A percentile compares a stretch with the other conserved stretches of the same genome.
phyloP scores from a whole-genome alignment of 345 rosid species.

The Erodium maritimum region DNA sequence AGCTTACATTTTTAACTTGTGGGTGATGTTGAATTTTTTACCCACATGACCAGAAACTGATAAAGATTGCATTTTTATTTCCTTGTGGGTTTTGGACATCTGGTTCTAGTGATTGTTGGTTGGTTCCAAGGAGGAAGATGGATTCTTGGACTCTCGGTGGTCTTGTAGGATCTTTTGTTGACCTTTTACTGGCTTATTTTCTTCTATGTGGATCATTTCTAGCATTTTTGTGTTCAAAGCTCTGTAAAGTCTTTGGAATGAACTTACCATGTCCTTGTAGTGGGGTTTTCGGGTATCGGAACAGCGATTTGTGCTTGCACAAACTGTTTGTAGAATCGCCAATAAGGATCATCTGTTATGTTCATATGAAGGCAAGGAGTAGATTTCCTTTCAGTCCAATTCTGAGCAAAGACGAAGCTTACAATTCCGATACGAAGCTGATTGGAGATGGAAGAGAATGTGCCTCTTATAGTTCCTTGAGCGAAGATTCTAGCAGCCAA shows the following conservation, averaged over 20 bases:
- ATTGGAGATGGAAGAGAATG: too few relatives aligned
- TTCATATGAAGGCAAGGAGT: slow-evolving; percentile 31
- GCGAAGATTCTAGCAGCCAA: slow-evolving; percentile 19
- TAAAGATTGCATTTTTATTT: too few relatives aligned
- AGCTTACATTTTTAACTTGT: too few relatives aligned
- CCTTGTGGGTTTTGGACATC: too few relatives aligned
- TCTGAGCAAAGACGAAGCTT: slow-evolving; percentile 21
- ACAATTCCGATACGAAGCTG: background rate
- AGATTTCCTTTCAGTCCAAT: slow-evolving; percentile 32
- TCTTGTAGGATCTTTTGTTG: slow-evolving; percentile 48
- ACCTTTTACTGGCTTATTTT: slow-evolving; percentile 46
- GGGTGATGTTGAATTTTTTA: too few relatives aligned
- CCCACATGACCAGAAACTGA: too few relatives aligned
- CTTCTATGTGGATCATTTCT: slow-evolving; percentile 50
- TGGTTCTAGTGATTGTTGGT: background rate
- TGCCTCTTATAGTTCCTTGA: slow-evolving; percentile 14
- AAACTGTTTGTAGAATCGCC: slow-evolving; percentile 45
- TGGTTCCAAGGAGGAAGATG: slow-evolving; percentile 1
- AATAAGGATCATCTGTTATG: slow-evolving; percentile 28
- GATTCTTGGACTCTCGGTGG: slow-evolving; percentile 37
- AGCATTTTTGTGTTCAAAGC: slow-evolving; percentile 34
- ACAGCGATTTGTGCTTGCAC: slow-evolving; percentile 32
- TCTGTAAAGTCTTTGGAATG: slow-evolving; percentile 29
- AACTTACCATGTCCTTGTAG: slow-evolving; percentile 49
- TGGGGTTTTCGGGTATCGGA: slow-evolving; percentile 36